Evolutionary conservation across 2,329 filamentous ascomycete species (phyloP).

Genomic region (Plenodomus lindquistii): DNA sequence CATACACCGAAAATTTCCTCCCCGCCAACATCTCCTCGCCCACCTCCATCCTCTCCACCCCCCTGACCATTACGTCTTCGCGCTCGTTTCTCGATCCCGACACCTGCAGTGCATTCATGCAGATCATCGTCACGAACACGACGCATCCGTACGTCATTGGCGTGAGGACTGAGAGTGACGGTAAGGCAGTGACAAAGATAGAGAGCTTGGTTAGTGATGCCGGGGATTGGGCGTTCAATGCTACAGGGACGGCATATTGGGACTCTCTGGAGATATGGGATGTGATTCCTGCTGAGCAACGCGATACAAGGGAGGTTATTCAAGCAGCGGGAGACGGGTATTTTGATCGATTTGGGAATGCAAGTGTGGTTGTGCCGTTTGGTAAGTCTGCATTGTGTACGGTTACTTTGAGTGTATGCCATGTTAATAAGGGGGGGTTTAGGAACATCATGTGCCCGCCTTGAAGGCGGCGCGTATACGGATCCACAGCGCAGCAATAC

Average conservation of each 20-base stretch:
- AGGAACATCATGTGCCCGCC: constrained; percentile 23
- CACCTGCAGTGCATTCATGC: constrained; percentile 25
- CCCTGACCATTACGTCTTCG: constrained; percentile 20
- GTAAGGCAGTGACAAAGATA: constrained; percentile 18
- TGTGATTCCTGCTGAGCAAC: constrained; percentile 11
- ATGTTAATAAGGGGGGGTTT: neutral
- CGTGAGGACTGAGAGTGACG: constrained; percentile 15
- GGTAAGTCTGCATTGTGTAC: constrained; percentile 3
- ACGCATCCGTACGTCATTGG: constrained; percentile 29
- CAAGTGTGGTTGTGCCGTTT: constrained; percentile 23
- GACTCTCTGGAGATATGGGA: constrained; percentile 20
- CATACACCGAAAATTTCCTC: constrained; percentile 27
- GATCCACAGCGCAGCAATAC: constrained; percentile 12
- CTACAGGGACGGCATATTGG: constrained; percentile 16
- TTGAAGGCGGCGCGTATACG: constrained; percentile 34
- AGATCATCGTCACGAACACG: constrained; percentile 19
- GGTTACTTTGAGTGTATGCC: too few species aligned
- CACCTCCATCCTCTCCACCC: constrained; percentile 19
- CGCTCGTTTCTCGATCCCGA: constrained; percentile 22
- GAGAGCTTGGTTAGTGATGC: constrained; percentile 25
- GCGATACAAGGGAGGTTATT: constrained; percentile 20
- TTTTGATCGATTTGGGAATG: constrained; percentile 21
- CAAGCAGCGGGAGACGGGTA: constrained; percentile 30
- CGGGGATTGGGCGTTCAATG: constrained; percentile 32
- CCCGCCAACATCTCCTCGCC: constrained; percentile 13